Evolutionary conservation across 225 moss, liverwort and hornwort species (phyloP), one percentile per base, ranked within the genome.

Genomic region (Asterella californica): DNA sequence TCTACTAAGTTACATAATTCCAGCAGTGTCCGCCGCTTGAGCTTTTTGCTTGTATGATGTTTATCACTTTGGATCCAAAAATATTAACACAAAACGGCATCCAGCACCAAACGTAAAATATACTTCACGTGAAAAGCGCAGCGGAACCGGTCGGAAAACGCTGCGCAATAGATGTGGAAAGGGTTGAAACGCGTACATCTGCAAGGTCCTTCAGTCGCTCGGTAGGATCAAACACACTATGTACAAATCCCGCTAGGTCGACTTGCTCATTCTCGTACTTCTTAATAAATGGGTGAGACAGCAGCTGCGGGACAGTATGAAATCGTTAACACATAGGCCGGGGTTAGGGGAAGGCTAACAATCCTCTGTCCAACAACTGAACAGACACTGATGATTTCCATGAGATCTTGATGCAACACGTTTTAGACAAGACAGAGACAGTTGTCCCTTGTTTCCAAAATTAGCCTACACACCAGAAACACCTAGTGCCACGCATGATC

Each of bases 221-320:
- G 33, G 99, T 99, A 48, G 99, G 99, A 79, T 99, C 99, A 78
- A 99, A 99, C 46, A 99, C 93, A 68, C 99, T 95, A 79, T 95
- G 99, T 81, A 95, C 93, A 88, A 93, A 99, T 79, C 89, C 99
- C 67, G 99, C 91, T 53, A 99, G 88, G 82, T 99, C 99, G 45
- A 99, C 92, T 85, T 92, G 89, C 52, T 90, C 88, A 62, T 88
- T 88, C 82, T 93, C 95, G 70, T 93, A 90, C 77, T 88, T 92
- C 79, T 78, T 91, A 73, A 99, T 93, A 77, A 99, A 99, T 65
- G 95, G 93, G 81, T 93, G 93, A 21, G 90, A 84, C 74, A 99
- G 81, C 74, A 99, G 81, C 99, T 99, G 93, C 90, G 92, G 30
- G 38, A 80, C 38, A 68, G 37, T 48, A 73, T 6, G 65, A 67